Base-by-base conservation (phyloP, 2,329 filamentous ascomycete genomes). In the Madurella fahalii region DNA sequence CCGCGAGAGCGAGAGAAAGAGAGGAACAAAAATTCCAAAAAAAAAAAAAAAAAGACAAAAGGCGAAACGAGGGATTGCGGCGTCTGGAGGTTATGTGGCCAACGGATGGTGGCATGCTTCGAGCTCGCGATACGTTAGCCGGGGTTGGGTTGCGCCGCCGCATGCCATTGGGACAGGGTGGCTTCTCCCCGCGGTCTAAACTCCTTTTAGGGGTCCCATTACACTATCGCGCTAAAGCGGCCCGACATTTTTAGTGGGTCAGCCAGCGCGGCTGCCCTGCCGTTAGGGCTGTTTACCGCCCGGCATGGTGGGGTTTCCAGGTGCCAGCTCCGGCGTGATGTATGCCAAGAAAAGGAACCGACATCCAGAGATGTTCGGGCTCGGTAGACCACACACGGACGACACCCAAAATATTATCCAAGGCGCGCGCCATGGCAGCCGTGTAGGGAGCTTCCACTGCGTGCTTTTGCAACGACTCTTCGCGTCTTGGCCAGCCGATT, bases 121-220 rank as follows among this genome's bases (percentile, higher is more conserved):
- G 25, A 25, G 7, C 25, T 25, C 25, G 25, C 25, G 25, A 25
- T 7, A 25, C 3, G 25, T 7, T 25, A n/a, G n/a, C n/a, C n/a
- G n/a, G 25, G 25, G 25, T 25, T n/a, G n/a, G n/a, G n/a, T 25
- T 25, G 25, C 25, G 25, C 25, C 25, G 34, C n/a, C n/a, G n/a
- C n/a, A n/a, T n/a, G n/a, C n/a, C n/a, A 56, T 54, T 46, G 49
- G 60, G 60, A 54, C 60, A 62, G 60, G 46, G 56, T 62, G 60
- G 58, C 60, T 60, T 62, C 52, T 52, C 56, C 47, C 53, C 47
- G 57, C 49, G 34, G 8, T 25, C 31, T 4, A 50, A 3, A 5
- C 17, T 45, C 52, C 34, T 31, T 32, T 46, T 32, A 46, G 43
- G 25, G 43, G 43, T 46, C 43, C 43, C 43, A 31, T 46, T 46